A percentile compares a stretch with the other conserved stretches of the same genome.
These are phyloP conservation scores for Amaranthus tricolor DNA, from an alignment of 179 eudicot genomes.

Conservation along the genomic window DNA sequence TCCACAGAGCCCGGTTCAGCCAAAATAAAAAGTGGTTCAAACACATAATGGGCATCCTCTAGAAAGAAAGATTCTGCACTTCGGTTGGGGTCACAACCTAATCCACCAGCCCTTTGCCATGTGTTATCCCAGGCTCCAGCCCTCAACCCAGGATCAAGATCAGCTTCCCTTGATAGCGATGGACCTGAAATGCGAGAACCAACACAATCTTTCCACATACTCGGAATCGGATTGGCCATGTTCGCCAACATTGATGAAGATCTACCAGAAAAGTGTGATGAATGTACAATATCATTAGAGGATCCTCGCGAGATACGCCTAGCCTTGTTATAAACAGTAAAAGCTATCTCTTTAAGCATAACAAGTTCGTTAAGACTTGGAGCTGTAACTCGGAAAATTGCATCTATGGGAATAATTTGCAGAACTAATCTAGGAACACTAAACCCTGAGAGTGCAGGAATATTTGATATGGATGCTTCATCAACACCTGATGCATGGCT, in stretches of 20 bases:
- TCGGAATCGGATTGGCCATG: constrained; percentile 64
- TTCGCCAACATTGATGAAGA: constrained; percentile 64
- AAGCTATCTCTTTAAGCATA: constrained; percentile 88
- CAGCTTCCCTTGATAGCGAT: constrained; percentile 66
- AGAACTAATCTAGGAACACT: constrained; percentile 82
- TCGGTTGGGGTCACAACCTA: constrained; percentile 61
- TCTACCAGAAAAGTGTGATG: constrained; percentile 54
- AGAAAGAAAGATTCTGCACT: constrained; percentile 52
- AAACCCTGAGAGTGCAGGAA: constrained; percentile 83
- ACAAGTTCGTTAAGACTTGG: constrained; percentile 73
- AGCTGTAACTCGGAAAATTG: constrained; percentile 82
- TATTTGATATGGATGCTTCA: constrained; percentile 79
- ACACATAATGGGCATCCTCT: constrained; percentile 74
- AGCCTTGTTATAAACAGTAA: constrained; percentile 96
- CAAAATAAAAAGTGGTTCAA: constrained; percentile 93
- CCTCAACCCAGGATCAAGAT: constrained; percentile 71
- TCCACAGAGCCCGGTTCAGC: constrained; percentile 93
- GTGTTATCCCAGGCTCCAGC: constrained; percentile 80
- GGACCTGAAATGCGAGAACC: constrained; percentile 67
- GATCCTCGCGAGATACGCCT: constrained; percentile 70
- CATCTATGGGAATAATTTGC: constrained; percentile 86
- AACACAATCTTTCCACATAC: constrained; percentile 92
- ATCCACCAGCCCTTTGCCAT: constrained; percentile 84
- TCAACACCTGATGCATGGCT: constrained; percentile 81
- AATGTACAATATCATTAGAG: constrained; percentile 49